phyloP scores from a whole-genome alignment of 208 protist genomes.

The Jaenimonas drosophilae region DNA sequence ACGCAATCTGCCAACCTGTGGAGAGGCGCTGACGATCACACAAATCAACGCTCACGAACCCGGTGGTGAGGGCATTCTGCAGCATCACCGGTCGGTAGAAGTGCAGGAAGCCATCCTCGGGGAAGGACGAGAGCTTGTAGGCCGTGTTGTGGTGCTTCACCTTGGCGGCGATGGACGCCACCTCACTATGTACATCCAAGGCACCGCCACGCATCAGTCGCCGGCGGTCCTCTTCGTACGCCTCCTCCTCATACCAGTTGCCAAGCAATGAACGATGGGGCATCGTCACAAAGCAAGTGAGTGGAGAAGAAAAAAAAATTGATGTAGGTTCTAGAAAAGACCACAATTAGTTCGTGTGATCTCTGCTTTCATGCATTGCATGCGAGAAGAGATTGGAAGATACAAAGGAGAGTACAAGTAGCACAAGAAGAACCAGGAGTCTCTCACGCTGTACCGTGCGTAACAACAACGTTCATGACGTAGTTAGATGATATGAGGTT shows the following conservation, averaged over 20 bases:
- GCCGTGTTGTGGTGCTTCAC: slow-evolving; percentile 75
- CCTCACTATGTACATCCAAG: slow-evolving; percentile 45
- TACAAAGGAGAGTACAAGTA: too few relatives aligned
- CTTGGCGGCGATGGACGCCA: slow-evolving; percentile 59
- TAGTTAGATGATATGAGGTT: too few relatives aligned
- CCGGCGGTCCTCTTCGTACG: slow-evolving; percentile 54
- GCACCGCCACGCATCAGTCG: slow-evolving; percentile 61
- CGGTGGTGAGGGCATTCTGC: slow-evolving; percentile 65
- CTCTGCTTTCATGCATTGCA: too few relatives aligned
- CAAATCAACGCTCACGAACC: slow-evolving; percentile 75
- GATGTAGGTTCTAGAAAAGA: too few relatives aligned
- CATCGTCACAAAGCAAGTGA: too few relatives aligned
- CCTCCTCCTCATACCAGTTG: slow-evolving; percentile 85
- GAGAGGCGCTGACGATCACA: slow-evolving; percentile 41
- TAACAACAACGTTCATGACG: too few relatives aligned
- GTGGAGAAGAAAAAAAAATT: too few relatives aligned
- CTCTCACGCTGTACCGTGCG: too few relatives aligned
- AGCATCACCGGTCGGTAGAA: slow-evolving; percentile 77
- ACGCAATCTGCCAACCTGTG: slow-evolving; percentile 60
- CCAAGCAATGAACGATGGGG: slow-evolving; percentile 53
- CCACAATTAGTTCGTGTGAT: too few relatives aligned
- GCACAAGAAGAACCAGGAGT: too few relatives aligned
- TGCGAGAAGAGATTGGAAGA: too few relatives aligned
- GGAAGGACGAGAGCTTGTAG: slow-evolving; percentile 26
- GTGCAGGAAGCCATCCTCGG: slow-evolving; percentile 56